These are phyloP conservation scores for Talaromyces sp. DNA, from an alignment of 2,329 filamentous ascomycete species.

Conservation along the genomic window DNA sequence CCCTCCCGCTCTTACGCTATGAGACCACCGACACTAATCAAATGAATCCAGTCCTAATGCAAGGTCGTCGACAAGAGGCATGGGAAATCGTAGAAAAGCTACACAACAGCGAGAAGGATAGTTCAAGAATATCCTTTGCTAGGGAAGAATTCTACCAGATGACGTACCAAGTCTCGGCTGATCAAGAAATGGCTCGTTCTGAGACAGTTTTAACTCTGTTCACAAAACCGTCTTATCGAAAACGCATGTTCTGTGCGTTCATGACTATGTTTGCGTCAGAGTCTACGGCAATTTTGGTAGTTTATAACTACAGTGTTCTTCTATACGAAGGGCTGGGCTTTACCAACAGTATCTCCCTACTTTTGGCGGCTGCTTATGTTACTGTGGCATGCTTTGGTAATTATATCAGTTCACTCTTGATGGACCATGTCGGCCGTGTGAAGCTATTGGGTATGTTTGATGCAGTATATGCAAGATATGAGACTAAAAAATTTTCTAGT, in stretches of 20 bases:
- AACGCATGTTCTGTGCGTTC: constrained; percentile 1
- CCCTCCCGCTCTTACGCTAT: neutral
- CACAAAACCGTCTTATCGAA: neutral
- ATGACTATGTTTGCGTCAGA: constrained; percentile 2
- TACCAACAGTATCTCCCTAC: neutral
- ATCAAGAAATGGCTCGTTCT: constrained; percentile 6
- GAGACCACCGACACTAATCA: neutral
- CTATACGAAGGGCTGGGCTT: constrained; percentile 6
- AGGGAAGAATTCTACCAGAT: constrained; percentile 25
- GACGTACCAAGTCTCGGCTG: constrained; percentile 20
- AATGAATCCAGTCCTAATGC: neutral
- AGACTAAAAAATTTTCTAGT: neutral
- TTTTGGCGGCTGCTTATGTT: constrained; percentile 2
- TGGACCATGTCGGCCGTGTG: constrained; percentile 2
- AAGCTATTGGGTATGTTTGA: neutral
- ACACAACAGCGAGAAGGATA: constrained; percentile 17
- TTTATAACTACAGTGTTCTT: constrained; percentile 3
- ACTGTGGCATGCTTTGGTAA: neutral
- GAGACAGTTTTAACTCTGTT: constrained; percentile 1
- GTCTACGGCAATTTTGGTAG: neutral
- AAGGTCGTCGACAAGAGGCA: constrained; percentile 10
- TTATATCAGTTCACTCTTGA: neutral
- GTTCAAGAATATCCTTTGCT: constrained; percentile 19
- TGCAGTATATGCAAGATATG: neutral
- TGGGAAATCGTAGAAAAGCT: constrained; percentile 15